phyloP scores from a whole-genome alignment of 345 rosid species.

The Sonneratia caseolaris region DNA sequence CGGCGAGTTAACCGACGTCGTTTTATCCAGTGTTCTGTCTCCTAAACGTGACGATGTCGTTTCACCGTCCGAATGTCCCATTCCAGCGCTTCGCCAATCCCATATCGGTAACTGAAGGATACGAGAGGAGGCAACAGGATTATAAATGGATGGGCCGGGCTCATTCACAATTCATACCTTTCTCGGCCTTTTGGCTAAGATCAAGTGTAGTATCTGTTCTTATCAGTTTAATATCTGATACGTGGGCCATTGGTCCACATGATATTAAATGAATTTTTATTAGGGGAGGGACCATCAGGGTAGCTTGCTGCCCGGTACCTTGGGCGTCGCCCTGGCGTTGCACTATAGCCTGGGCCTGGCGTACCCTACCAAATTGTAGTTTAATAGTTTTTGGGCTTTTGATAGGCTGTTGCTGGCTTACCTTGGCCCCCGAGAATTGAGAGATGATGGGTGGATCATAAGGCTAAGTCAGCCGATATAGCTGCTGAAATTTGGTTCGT shows the following conservation, averaged over 20 bases:
- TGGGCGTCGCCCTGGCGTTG: background rate
- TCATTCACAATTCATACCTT: conserved; percentile 22
- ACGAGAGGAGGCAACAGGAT: no score
- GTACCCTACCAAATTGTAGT: background rate
- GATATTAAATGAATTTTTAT: conserved; percentile 29
- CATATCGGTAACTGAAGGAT: no score
- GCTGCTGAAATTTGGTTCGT: no score
- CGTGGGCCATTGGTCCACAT: conserved; percentile 28
- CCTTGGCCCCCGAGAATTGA: no score
- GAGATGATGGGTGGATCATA: no score
- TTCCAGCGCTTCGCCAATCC: no score
- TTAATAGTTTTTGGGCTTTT: background rate
- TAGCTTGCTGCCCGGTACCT: background rate
- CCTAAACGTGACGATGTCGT: no score
- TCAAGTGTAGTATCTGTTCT: conserved; percentile 59
- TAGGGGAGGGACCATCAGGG: conserved; percentile 10
- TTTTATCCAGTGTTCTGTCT: no score
- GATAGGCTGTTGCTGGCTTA: no score
- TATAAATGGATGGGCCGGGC: background rate
- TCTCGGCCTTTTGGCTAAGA: conserved; percentile 69
- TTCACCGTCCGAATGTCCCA: no score
- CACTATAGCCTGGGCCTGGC: background rate
- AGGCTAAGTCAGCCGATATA: no score
- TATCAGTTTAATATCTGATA: conserved; percentile 57
- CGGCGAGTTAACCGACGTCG: no score